Percentiles rank a stretch among this genome's conserved stretches.
Conservation (phyloP, 2,329 filamentous ascomycete genomes). For the Colletotrichum horii region DNA sequence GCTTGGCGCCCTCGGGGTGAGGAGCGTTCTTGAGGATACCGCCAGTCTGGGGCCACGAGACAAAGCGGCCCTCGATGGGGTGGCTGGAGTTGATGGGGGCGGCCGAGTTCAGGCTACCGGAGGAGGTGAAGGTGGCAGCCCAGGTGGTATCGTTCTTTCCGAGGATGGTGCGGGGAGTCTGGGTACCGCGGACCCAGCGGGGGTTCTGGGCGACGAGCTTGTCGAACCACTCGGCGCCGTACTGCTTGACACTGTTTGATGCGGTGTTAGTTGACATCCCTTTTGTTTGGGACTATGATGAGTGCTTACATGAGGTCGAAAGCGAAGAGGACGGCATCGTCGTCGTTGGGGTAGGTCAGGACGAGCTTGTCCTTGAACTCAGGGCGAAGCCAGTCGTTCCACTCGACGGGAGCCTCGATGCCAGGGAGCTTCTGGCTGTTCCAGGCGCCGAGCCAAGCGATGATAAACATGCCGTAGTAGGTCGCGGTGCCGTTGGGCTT, state of each 20-base stretch:
- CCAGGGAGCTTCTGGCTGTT: slow-evolving; percentile 39
- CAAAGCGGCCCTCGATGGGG: slow-evolving; percentile 44
- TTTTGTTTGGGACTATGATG: background rate
- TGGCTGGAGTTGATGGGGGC: slow-evolving; percentile 28
- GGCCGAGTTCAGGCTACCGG: slow-evolving; percentile 20
- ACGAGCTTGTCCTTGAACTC: slow-evolving; percentile 59
- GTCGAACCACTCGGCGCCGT: slow-evolving; percentile 53
- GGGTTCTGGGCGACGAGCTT: slow-evolving; percentile 52
- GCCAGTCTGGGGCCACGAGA: slow-evolving; percentile 52
- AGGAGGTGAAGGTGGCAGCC: slow-evolving; percentile 39
- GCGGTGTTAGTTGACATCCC: background rate
- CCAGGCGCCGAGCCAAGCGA: slow-evolving; percentile 41
- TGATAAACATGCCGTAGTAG: slow-evolving; percentile 46
- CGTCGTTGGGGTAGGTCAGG: slow-evolving; percentile 62
- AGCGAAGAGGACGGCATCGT: slow-evolving; percentile 58
- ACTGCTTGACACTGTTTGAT: slow-evolving; percentile 36
- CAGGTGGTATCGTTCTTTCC: slow-evolving; percentile 28
- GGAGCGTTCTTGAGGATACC: slow-evolving; percentile 54
- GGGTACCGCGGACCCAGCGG: slow-evolving; percentile 57
- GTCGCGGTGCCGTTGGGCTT: slow-evolving; percentile 44
- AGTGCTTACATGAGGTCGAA: slow-evolving; percentile 52
- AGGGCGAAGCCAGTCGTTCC: slow-evolving; percentile 48
- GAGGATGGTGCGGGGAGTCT: slow-evolving; percentile 44
- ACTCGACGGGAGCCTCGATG: slow-evolving; percentile 40
- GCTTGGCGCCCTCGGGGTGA: slow-evolving; percentile 55